Evolutionary conservation across 176 grass and related monocot genomes (phyloP).

Genomic region (Guadua angustifolia): DNA sequence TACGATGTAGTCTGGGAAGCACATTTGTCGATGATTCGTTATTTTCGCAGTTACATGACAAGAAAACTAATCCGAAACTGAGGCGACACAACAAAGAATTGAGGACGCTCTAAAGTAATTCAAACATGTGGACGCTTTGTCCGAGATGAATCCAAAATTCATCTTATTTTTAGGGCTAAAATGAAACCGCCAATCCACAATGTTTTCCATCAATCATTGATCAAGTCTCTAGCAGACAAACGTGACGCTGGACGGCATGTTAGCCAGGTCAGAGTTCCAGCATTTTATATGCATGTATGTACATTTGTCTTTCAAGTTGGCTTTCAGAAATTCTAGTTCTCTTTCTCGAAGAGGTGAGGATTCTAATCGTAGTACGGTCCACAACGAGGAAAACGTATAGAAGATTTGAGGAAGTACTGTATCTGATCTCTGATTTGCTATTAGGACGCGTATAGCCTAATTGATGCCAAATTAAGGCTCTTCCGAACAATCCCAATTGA

Average conservation of each 20-base stretch:
- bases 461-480: not conserved
- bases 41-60: not conserved
- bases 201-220: slow-evolving; percentile 27
- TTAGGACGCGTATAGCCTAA: not conserved
- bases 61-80: slow-evolving; percentile 19
- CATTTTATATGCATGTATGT: not conserved
- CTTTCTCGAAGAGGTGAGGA: not conserved
- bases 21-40: slow-evolving; percentile 38
- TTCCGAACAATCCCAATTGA: not conserved
- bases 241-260: not conserved
- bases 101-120: slow-evolving; percentile 1
- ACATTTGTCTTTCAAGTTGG: not conserved
- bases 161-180: slow-evolving; percentile 5
- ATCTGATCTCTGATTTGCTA: not conserved
- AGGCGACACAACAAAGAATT: slow-evolving; percentile 25
- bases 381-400: not conserved
- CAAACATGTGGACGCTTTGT: slow-evolving; percentile 16
- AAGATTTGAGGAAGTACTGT: not conserved
- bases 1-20: slow-evolving; percentile 30
- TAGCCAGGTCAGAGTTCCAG: slow-evolving; percentile 20
- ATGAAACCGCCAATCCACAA: slow-evolving; percentile 26
- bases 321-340: not conserved
- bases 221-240: slow-evolving; percentile 21
- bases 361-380: not conserved
- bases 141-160: slow-evolving; percentile 25